A percentile compares a stretch with the other conserved stretches of the same genome.
Evolutionary conservation across 257 asterid species (phyloP).

Genomic region (Buddleja alternifolia): DNA sequence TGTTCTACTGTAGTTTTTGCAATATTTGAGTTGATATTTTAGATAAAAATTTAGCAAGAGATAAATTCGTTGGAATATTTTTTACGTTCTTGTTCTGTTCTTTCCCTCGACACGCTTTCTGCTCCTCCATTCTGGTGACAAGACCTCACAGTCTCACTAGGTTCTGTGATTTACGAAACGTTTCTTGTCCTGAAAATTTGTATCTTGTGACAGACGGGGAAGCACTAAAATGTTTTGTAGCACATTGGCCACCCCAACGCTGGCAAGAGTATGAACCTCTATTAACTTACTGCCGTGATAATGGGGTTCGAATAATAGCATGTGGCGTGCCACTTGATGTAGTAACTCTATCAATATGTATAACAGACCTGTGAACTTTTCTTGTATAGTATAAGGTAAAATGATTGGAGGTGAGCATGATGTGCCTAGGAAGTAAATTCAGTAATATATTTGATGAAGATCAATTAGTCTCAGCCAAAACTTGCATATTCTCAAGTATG

Average conservation of each 20-base stretch:
- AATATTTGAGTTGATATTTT: neutral
- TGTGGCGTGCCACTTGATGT: slow-evolving; percentile 95
- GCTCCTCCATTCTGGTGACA: neutral
- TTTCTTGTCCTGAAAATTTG: too few relatives aligned
- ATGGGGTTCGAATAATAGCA: slow-evolving; percentile 73
- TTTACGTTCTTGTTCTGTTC: too few relatives aligned
- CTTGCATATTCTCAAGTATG: neutral
- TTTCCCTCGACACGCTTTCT: neutral
- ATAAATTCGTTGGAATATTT: too few relatives aligned
- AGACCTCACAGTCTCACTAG: neutral
- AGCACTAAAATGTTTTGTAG: too few relatives aligned
- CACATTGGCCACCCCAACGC: slow-evolving; percentile 64
- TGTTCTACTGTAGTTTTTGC: neutral
- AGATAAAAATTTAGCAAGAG: neutral
- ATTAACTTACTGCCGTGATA: slow-evolving; percentile 70
- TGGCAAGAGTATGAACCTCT: slow-evolving; percentile 96
- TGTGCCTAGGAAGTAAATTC: neutral
- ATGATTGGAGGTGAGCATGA: neutral
- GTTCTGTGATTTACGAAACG: slow-evolving; percentile 22
- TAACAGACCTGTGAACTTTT: neutral
- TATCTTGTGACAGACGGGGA: too few relatives aligned
- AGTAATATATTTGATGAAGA: neutral
- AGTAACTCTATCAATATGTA: slow-evolving; percentile 12
- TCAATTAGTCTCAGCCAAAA: neutral
- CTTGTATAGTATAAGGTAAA: slow-evolving; percentile 4